Conservation (phyloP, 352 stramenopile species). For the Blastocystis sp. region DNA sequence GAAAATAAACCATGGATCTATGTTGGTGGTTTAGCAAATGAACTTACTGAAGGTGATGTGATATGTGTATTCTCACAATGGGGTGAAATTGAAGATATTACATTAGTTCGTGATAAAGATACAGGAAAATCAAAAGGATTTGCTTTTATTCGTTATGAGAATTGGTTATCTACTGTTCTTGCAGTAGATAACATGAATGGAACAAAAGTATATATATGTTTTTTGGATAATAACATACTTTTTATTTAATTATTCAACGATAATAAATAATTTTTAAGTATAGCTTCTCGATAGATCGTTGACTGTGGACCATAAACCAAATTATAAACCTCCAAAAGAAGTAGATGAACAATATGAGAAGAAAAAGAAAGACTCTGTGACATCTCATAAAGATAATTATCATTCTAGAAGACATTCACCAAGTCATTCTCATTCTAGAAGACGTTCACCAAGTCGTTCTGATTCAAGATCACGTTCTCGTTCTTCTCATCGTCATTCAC, state of each 20-base stretch:
- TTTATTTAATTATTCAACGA: neutral
- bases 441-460: too few species aligned
- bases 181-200: constrained; percentile 65
- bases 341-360: constrained; percentile 15
- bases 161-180: constrained; percentile 58
- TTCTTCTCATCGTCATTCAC: neutral
- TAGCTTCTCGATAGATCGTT: constrained; percentile 17
- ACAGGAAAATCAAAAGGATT: constrained; percentile 65
- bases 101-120: constrained; percentile 58
- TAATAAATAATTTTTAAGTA: neutral
- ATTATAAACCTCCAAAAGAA: constrained; percentile 18
- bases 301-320: constrained; percentile 28
- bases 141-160: constrained; percentile 61
- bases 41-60: constrained; percentile 61
- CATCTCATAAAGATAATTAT: too few species aligned
- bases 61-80: constrained; percentile 59
- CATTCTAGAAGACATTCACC: too few species aligned
- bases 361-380: neutral
- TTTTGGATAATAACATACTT: neutral
- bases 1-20: constrained; percentile 58
- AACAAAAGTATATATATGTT: neutral
- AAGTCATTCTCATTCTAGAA: too few species aligned
- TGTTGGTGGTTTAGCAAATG: constrained; percentile 54
- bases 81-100: constrained; percentile 63
- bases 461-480: neutral